Percentiles rank a stretch among this genome's conserved stretches.
These are phyloP conservation scores for Citrus unshiu DNA, from an alignment of 345 rosid genomes.

Conservation along the genomic window DNA sequence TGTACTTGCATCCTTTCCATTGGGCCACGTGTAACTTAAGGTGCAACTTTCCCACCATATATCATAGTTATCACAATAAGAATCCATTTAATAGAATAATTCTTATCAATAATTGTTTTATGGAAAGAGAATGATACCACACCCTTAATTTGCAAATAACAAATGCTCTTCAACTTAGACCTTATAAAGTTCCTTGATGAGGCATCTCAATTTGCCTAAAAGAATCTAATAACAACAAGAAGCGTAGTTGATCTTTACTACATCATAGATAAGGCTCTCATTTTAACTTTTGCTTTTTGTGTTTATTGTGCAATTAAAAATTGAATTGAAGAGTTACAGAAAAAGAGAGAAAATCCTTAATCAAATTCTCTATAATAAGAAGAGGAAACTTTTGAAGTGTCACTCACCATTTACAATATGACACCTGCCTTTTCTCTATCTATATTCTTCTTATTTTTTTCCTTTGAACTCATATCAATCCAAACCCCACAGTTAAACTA, in stretches of 20 bases:
- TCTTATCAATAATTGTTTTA: background rate
- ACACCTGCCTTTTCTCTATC: slow-evolving; percentile 14
- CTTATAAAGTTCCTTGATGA: background rate
- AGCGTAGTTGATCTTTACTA: background rate
- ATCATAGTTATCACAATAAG: background rate
- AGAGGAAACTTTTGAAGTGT: background rate
- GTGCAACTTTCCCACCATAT: background rate
- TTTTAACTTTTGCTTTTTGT: background rate
- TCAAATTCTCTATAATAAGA: background rate
- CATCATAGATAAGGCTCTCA: background rate
- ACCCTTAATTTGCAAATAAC: background rate
- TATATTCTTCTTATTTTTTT: background rate
- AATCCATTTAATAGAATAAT: background rate
- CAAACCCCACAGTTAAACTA: background rate
- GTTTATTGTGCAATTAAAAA: background rate
- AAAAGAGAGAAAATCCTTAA: background rate
- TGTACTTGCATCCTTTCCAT: background rate
- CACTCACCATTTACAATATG: background rate
- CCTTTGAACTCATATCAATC: slow-evolving; percentile 9
- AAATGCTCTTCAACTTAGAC: background rate
- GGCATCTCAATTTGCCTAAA: slow-evolving; percentile 1
- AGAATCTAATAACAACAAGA: background rate
- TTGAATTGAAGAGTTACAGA: background rate
- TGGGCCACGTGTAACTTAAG: background rate
- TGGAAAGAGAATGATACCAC: background rate